phyloP scores from a whole-genome alignment of 495 filamentous ascomycete species.

The Penicillium tannophilum region DNA sequence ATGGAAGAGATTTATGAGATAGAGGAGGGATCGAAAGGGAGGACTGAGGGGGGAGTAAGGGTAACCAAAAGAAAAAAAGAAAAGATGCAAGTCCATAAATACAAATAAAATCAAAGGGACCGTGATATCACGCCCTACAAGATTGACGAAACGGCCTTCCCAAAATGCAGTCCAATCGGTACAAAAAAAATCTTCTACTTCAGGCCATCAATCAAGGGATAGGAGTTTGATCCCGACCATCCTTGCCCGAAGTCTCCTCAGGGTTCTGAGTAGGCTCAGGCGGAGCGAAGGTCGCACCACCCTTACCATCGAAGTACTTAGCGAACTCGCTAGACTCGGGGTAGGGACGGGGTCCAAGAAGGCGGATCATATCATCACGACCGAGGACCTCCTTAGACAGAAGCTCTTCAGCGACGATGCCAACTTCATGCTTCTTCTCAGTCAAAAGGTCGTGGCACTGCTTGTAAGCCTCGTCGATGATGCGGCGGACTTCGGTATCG shows the following conservation, averaged over 20 bases:
- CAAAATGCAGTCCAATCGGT: constrained; percentile 26
- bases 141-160: constrained; percentile 20
- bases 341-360: constrained; percentile 81
- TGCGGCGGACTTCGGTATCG: constrained; percentile 84
- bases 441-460: constrained; percentile 82
- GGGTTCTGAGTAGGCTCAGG: constrained; percentile 53
- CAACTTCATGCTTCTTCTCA: constrained; percentile 85
- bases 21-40: constrained; percentile 23
- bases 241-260: constrained; percentile 39
- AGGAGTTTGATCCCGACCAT: constrained; percentile 48
- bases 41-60: constrained; percentile 27
- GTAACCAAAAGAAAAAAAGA: constrained; percentile 22
- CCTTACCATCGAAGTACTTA: constrained; percentile 78
- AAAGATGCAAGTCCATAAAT: constrained; percentile 42
- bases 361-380: constrained; percentile 85
- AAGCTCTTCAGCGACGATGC: constrained; percentile 89
- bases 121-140: constrained; percentile 31
- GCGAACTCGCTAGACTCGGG: constrained; percentile 83
- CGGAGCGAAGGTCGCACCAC: constrained; percentile 54
- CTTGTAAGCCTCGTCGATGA: constrained; percentile 87
- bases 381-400: constrained; percentile 86
- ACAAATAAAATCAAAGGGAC: constrained; percentile 39
- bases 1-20: constrained; percentile 21
- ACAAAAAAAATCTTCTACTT: constrained; percentile 20
- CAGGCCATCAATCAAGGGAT: constrained; percentile 38